phyloP scores from a whole-genome alignment of 257 asterid genomes.

The Primulina eburnea region DNA sequence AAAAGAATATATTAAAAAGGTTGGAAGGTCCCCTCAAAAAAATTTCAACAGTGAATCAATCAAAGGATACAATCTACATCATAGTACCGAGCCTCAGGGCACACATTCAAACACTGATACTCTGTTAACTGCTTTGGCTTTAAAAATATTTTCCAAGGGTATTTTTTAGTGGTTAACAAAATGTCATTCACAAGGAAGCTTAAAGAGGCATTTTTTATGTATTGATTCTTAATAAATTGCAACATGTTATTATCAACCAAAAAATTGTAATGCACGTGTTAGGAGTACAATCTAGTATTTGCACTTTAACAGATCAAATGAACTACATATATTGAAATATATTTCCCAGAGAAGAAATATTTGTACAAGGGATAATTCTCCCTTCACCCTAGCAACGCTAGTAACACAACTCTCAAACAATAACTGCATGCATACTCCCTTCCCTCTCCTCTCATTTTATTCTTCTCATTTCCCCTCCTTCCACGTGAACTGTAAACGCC shows the following conservation, averaged over 20 bases:
- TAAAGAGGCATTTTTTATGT: background rate
- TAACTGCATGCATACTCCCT: no score
- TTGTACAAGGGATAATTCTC: no score
- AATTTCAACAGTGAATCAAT: slow-evolving; percentile 1
- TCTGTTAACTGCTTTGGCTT: slow-evolving; percentile 2
- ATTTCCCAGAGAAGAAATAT: no score
- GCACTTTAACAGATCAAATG: no score
- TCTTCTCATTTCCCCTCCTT: no score
- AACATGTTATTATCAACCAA: slow-evolving; percentile 1
- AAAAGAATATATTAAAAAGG: slow-evolving; percentile 21
- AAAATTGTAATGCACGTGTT: background rate
- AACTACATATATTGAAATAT: no score
- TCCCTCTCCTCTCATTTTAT: no score
- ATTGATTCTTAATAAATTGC: slow-evolving; percentile 1
- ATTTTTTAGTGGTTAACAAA: background rate
- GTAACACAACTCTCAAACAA: no score
- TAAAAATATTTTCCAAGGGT: background rate
- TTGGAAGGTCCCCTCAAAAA: background rate
- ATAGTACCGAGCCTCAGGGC: background rate
- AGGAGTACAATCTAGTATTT: no score
- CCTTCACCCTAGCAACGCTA: no score
- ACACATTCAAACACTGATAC: background rate
- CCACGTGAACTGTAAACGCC: no score
- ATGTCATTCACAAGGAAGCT: background rate
- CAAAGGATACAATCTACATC: background rate